Evolutionary conservation across 805 yeast species (phyloP), one percentile per base, ranked within the genome.

Genomic region (Schizosaccharomyces octosporus): DNA sequence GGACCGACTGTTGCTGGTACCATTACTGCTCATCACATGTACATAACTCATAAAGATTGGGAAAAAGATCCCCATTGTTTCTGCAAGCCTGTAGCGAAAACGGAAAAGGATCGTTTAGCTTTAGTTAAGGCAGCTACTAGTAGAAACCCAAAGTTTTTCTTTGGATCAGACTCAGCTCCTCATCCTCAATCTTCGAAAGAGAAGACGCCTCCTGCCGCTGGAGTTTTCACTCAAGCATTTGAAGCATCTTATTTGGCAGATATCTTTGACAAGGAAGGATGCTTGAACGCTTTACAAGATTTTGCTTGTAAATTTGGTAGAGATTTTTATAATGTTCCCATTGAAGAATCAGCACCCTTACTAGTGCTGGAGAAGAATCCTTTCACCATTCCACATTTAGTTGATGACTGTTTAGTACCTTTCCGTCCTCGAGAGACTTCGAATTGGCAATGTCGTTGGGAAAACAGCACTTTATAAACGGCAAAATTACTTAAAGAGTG

Each of bases 151-250:
- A 89, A 82, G 75, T 93, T 89, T 72, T 87, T 93, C 75, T 93
- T 89, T 69, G 99, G 99, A 5, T 86, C 96, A 1, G 99, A 93
- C 71, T 87, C 96, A 27, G 99, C 99, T 39, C 99, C 98, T 31
- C 98, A 93, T 71, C 95, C 96, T 6, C 68, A 86, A 31, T 79
- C 79, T 64, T 82, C 82, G 63, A 94, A 94, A 72, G 24, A 21
- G 31, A 27, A 27, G 29, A 42, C 24, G 4, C 57, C 57, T 24
- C 57, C 57, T 5, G 87, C 97, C 68, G 99, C 99, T n/a, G 99
- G 99, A 68, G 96, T 93, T 7, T 93, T 79, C 72, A 86, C 97
- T 1, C 98, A 93, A 71, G 79, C 86, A 27, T 80, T 80, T 66
- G 95, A 85, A 1, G 72, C 93, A 21, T 76, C 88, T 7, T 93